Percentiles rank a stretch among this genome's conserved stretches.
Conservation (phyloP, 352 stramenopile genomes). For the Phytophthora cryptogea region DNA sequence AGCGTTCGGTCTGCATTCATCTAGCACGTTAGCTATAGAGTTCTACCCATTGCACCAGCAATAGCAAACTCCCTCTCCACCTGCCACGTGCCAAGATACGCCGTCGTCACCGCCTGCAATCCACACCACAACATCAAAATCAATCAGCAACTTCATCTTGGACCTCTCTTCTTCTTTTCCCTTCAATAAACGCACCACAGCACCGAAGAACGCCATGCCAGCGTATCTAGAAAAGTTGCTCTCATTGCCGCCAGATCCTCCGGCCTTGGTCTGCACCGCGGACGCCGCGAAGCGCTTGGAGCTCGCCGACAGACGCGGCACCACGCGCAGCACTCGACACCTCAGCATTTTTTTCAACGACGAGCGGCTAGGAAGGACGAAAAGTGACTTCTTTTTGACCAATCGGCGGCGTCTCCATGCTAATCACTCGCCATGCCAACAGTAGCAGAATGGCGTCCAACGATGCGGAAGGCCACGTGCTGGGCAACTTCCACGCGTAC, state of each 20-base stretch:
- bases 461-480: conserved; percentile 65
- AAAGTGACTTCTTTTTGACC: conserved; percentile 11
- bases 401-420: too few relatives aligned
- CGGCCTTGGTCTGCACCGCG: conserved; percentile 22
- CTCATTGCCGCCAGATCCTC: conserved; percentile 30
- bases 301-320: conserved; percentile 21
- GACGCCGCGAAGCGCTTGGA: conserved; percentile 38
- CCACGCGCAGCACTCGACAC: conserved; percentile 20
- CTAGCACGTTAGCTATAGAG: conserved; percentile 2
- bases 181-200: conserved; percentile 57
- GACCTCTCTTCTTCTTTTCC: neutral
- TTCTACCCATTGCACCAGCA: neutral
- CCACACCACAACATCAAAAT: neutral
- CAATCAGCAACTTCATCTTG: conserved; percentile 7
- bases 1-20: conserved; percentile 69
- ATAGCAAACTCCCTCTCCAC: conserved; percentile 20
- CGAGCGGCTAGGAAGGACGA: neutral
- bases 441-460: conserved; percentile 30
- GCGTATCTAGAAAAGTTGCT: conserved; percentile 80
- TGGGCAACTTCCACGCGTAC: conserved; percentile 87
- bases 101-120: conserved; percentile 66
- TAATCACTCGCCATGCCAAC: neutral
- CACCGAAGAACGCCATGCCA: conserved; percentile 84
- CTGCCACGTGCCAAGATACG: conserved; percentile 84
- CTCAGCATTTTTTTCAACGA: conserved; percentile 24